These are phyloP conservation scores for Passalora sequoiae DNA, from an alignment of 2,329 filamentous ascomycete species.

Conservation along the genomic window DNA sequence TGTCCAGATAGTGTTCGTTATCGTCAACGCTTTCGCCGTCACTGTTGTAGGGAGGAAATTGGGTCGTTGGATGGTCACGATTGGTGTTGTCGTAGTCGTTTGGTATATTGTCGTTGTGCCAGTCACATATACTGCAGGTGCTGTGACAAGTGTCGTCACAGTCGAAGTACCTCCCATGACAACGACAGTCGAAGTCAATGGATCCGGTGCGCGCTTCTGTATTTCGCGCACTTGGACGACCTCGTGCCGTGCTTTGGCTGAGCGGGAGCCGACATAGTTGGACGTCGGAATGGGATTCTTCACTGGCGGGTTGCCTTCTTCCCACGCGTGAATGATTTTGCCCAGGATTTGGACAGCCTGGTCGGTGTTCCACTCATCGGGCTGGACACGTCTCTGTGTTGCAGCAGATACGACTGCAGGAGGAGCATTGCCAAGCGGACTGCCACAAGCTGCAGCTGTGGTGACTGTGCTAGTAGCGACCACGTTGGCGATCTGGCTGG, in stretches of 20 bases:
- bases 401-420: not conserved
- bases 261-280: constrained; percentile 3
- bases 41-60: constrained; percentile 2
- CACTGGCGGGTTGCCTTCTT: not conserved
- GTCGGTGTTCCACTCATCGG: not conserved
- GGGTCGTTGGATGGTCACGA: not conserved
- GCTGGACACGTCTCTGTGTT: not conserved
- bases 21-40: constrained; percentile 3
- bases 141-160: constrained; percentile 17
- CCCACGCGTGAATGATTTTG: not conserved
- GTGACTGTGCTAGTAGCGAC: constrained; percentile 19
- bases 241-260: constrained; percentile 12
- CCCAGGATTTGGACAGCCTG: constrained; percentile 4
- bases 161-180: constrained; percentile 16
- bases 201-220: constrained; percentile 34
- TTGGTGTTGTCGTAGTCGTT: constrained; percentile 17
- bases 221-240: constrained; percentile 10
- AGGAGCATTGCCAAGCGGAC: not conserved
- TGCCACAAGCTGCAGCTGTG: not conserved
- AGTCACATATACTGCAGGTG: constrained; percentile 21
- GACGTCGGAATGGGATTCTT: not conserved
- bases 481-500: constrained; percentile 11
- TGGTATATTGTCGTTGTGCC: constrained; percentile 16
- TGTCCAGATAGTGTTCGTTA: constrained; percentile 10
- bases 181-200: constrained; percentile 32